Evolutionary conservation across 2,329 filamentous ascomycete species (phyloP).

Genomic region (Trichophaea hybrida): DNA sequence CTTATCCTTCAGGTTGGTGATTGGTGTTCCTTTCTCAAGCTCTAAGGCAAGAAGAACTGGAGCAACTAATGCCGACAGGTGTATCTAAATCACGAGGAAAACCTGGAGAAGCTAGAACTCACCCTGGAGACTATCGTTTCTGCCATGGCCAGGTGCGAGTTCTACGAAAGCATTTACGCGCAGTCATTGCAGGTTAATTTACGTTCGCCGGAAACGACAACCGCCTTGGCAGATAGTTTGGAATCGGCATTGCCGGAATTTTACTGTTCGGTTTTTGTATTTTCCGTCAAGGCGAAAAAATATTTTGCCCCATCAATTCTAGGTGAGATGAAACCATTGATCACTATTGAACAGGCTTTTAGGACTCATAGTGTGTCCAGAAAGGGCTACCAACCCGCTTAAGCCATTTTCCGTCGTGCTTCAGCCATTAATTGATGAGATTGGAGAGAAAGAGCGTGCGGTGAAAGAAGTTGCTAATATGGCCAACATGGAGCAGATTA

Average conservation of each 20-base stretch:
- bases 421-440: constrained; percentile 2
- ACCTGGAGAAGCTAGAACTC: not conserved
- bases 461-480: constrained; percentile 7
- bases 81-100: not conserved
- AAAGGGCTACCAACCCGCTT: not conserved
- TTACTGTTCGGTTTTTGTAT: constrained; percentile 8
- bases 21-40: not conserved
- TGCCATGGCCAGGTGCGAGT: not conserved
- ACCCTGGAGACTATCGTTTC: not conserved
- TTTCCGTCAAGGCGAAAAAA: constrained; percentile 1
- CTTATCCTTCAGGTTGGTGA: constrained; percentile 1
- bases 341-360: not conserved
- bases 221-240: not conserved
- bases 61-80: not conserved
- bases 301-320: constrained; percentile 1
- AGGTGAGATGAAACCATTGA: not conserved
- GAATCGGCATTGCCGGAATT: constrained; percentile 3
- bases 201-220: not conserved
- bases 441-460: not conserved
- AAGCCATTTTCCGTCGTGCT: not conserved
- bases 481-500: constrained; percentile 6
- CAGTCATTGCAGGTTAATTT: not conserved
- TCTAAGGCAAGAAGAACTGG: not conserved
- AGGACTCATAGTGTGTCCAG: not conserved
- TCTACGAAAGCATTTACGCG: not conserved